phyloP scores from a whole-genome alignment of 2,329 filamentous ascomycete genomes.

The Aspergillus fructus region DNA sequence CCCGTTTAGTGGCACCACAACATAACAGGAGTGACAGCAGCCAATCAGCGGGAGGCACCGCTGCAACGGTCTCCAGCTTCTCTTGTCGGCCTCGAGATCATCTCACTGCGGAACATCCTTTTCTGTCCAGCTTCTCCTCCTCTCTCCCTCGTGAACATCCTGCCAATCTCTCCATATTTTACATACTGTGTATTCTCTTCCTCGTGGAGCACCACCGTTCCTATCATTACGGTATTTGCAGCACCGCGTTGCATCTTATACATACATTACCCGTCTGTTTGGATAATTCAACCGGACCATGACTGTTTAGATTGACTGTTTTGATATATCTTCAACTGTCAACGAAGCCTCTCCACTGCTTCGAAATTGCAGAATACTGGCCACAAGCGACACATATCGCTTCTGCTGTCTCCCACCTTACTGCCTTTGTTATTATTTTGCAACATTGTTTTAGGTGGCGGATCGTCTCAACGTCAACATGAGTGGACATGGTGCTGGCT shows the following conservation, averaged over 20 bases:
- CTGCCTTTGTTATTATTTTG: constrained; percentile 10
- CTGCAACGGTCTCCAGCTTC: too few relatives aligned
- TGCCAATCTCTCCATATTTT: background rate
- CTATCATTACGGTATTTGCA: constrained; percentile 26
- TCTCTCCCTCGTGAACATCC: constrained; percentile 13
- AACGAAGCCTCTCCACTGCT: constrained; percentile 14
- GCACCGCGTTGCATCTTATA: constrained; percentile 11
- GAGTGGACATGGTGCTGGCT: constrained; percentile 57
- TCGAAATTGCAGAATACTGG: constrained; percentile 9
- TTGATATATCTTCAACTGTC: constrained; percentile 7
- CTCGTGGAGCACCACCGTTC: constrained; percentile 6
- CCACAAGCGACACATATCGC: background rate
- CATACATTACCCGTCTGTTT: constrained; percentile 8
- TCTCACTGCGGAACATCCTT: constrained; percentile 22
- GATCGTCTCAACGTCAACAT: constrained; percentile 36
- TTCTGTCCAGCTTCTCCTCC: constrained; percentile 18
- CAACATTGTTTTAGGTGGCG: constrained; percentile 14
- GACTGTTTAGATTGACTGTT: constrained; percentile 26
- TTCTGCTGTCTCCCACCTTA: constrained; percentile 7
- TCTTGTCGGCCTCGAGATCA: constrained; percentile 26
- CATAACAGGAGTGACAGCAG: constrained; percentile 43
- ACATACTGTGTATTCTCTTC: constrained; percentile 16
- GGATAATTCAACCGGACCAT: constrained; percentile 25
- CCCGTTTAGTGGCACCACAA: constrained; percentile 33
- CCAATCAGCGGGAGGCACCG: constrained; percentile 24